Conservation (phyloP, 371 early-diverging fungal species). For the Mortierella sp. region DNA sequence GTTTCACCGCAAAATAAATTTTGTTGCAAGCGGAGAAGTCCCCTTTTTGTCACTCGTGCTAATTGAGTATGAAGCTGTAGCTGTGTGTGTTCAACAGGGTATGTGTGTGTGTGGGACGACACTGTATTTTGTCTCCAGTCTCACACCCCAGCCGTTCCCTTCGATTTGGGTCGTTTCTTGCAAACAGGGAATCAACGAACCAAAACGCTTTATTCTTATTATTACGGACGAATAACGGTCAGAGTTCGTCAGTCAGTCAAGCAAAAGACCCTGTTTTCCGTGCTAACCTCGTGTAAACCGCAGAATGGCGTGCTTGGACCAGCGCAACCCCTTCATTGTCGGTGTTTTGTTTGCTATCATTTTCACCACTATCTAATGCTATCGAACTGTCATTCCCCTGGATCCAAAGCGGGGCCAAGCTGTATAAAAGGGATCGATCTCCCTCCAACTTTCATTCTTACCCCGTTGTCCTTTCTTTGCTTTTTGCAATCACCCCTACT, state of each 20-base stretch:
- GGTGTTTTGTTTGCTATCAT: background rate
- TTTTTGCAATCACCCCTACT: too few species aligned
- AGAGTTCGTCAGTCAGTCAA: too few species aligned
- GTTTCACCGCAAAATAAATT: conserved; percentile 3
- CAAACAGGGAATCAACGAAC: too few species aligned
- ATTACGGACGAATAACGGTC: too few species aligned
- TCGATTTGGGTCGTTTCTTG: too few species aligned
- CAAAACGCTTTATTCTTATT: too few species aligned
- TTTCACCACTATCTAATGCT: background rate
- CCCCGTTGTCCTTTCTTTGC: conserved; percentile 8
- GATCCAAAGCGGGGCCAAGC: background rate
- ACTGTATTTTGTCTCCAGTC: background rate
- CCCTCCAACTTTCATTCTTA: background rate
- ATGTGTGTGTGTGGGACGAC: background rate
- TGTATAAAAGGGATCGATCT: background rate
- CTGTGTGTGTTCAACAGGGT: background rate
- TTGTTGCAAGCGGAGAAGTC: conserved; percentile 4
- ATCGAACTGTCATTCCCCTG: background rate
- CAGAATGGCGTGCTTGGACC: conserved; percentile 10
- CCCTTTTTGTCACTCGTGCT: background rate
- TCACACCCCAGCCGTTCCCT: background rate
- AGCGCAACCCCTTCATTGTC: conserved; percentile 7
- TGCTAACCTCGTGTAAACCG: background rate
- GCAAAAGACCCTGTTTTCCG: background rate
- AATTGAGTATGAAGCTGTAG: too few species aligned